Percentiles rank a stretch among this genome's conserved stretches.
These are phyloP conservation scores for Rubroboletus pulcherrimus DNA, from an alignment of 768 basidiomycete species.

Conservation along the genomic window DNA sequence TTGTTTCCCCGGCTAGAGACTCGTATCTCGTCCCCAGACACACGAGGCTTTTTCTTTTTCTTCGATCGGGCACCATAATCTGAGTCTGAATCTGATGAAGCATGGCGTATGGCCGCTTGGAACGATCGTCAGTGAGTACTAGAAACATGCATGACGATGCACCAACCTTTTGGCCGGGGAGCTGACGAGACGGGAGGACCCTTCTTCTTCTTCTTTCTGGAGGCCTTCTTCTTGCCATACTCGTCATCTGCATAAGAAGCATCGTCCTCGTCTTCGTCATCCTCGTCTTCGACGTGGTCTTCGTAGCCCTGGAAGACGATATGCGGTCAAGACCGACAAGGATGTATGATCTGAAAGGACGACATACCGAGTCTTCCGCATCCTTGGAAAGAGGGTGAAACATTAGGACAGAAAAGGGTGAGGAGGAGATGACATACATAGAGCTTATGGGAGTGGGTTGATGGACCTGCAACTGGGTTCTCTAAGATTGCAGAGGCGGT, in stretches of 20 bases:
- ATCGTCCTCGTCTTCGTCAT: constrained; percentile 71
- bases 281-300: constrained; percentile 46
- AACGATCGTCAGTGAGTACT: constrained; percentile 7
- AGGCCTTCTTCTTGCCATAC: constrained; percentile 65
- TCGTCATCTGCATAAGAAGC: constrained; percentile 77
- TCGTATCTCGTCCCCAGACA: constrained; percentile 67
- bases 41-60: constrained; percentile 71
- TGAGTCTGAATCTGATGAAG: constrained; percentile 76
- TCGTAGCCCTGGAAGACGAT: constrained; percentile 61
- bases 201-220: constrained; percentile 64
- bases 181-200: constrained; percentile 37
- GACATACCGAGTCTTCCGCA: constrained; percentile 31
- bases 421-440: constrained; percentile 47
- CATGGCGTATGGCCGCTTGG: constrained; percentile 50
- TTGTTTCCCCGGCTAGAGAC: constrained; percentile 71
- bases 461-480: constrained; percentile 37
- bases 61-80: constrained; percentile 84
- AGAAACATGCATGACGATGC: constrained; percentile 11
- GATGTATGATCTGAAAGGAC: constrained; percentile 8
- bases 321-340: constrained; percentile 19
- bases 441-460: constrained; percentile 49
- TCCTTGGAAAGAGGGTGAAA: constrained; percentile 17
- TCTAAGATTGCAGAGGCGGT: constrained; percentile 34
- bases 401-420: constrained; percentile 1
- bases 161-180: constrained; percentile 57